Conservation (phyloP, 2,329 filamentous ascomycete species). For the Cladosporium halotolerans region DNA sequence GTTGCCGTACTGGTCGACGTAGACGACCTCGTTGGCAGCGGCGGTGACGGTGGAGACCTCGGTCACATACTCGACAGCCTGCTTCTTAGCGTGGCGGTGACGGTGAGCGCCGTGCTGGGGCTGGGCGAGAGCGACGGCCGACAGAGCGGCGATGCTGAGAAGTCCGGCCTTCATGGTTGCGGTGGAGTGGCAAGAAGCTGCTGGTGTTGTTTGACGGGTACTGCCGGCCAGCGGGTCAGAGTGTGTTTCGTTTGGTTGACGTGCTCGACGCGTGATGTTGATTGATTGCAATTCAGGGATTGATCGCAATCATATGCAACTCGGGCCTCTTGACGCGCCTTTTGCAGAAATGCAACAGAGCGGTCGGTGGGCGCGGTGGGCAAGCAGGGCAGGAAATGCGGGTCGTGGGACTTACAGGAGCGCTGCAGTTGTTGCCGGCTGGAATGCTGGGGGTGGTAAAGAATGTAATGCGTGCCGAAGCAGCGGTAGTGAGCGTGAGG, state of each 20-base stretch:
- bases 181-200: neutral
- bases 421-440: neutral
- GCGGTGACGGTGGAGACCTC: slow-evolving; percentile 35
- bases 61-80: slow-evolving; percentile 30
- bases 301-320: neutral
- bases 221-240: slow-evolving; percentile 22
- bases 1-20: slow-evolving; percentile 54
- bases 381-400: neutral
- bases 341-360: neutral
- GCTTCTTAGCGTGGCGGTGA: slow-evolving; percentile 32
- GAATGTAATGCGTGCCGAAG: neutral
- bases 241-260: neutral
- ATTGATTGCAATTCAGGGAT: neutral
- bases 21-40: slow-evolving; percentile 49
- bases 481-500: slow-evolving; percentile 5
- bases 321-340: neutral
- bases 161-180: slow-evolving; percentile 29
- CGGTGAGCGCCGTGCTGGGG: slow-evolving; percentile 26
- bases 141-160: slow-evolving; percentile 22
- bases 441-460: neutral
- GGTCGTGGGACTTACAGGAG: neutral
- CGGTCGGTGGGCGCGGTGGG: neutral
- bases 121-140: slow-evolving; percentile 21
- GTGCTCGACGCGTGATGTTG: neutral
- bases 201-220: slow-evolving; percentile 1